Evolutionary conservation across 2,329 filamentous ascomycete species (phyloP), one percentile per base, ranked within the genome.

Genomic region (Coniella lustricola): DNA sequence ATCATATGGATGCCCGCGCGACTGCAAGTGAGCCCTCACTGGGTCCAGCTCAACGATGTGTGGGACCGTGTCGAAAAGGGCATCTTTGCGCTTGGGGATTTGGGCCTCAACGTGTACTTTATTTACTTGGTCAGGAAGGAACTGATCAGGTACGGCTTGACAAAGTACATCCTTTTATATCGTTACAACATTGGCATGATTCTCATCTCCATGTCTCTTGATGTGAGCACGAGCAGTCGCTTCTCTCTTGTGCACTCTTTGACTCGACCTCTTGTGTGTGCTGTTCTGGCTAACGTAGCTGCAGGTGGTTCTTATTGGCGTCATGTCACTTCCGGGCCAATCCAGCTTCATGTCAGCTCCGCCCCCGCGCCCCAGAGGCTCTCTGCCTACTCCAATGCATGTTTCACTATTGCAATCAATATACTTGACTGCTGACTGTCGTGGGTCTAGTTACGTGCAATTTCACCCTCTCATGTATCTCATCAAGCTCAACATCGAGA

Each of bases 41-140:
- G 62, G 34, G 62, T 72, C 36, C 42, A 56, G 4, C 58, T 73
- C 57, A 76, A 76, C 56, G 54, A 65, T 0, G 57, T 73, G 38
- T 77, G 73, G 74, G 74, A 76, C 51, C 69, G 73, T 8, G 60
- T 66, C 34, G 72, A 74, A 43, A 76, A 76, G 55, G 62, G 62
- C 14, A 59, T 76, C 7, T 73, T 73, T 48, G 58, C 73, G 1
- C 31, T 70, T 21, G 62, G 75, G 12, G 73, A 76, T 49, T 62
- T 62, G 3, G 51, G 54, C 2, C 62, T 76, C 33, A 76, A 76
- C 53, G 59, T 60, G 42, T 74, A 72, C 54, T 76, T 77, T 54
- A 64, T 76, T n/a, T 56, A 56, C 41, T 62, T 63, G 8, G 67
- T 75, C 45, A 68, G 68, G 46, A 60, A 61, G 12, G 69, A 70